Evolutionary conservation across 169 alveolate genomes (phyloP).

Genomic region (Cyclospora cayetanensis): DNA sequence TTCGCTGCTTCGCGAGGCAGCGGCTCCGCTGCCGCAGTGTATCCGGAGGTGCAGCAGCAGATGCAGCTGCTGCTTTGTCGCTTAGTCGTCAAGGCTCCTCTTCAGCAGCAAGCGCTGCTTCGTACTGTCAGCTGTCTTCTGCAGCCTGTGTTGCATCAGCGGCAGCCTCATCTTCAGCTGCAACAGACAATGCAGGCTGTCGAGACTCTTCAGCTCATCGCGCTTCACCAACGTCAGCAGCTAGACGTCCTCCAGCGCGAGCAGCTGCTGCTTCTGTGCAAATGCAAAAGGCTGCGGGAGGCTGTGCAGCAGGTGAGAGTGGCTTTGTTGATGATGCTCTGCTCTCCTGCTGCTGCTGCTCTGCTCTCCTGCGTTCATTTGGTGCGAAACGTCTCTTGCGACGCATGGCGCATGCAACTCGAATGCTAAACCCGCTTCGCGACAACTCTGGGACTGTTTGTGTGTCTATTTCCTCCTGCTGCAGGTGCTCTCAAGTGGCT

Average conservation of each 20-base stretch:
- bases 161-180: not conserved
- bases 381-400: no score
- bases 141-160: conserved; percentile 36
- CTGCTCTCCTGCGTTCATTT: conserved; percentile 11
- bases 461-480: conserved; percentile 47
- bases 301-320: conserved; percentile 14
- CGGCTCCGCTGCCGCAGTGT: conserved; percentile 12
- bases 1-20: conserved; percentile 31
- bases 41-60: conserved; percentile 49
- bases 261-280: conserved; percentile 48
- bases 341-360: not conserved
- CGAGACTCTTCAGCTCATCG: conserved; percentile 39
- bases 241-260: conserved; percentile 39
- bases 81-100: not conserved
- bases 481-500: conserved; percentile 7
- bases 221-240: conserved; percentile 55
- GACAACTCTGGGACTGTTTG: no score
- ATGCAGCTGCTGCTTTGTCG: conserved; percentile 50
- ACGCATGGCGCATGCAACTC: no score
- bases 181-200: conserved; percentile 1
- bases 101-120: conserved; percentile 60
- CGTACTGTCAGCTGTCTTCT: conserved; percentile 4
- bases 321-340: not conserved
- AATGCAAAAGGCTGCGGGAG: not conserved
- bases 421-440: no score